Conservation (phyloP, 371 early-diverging fungal genomes). For the Saksenaea oblongispora region DNA sequence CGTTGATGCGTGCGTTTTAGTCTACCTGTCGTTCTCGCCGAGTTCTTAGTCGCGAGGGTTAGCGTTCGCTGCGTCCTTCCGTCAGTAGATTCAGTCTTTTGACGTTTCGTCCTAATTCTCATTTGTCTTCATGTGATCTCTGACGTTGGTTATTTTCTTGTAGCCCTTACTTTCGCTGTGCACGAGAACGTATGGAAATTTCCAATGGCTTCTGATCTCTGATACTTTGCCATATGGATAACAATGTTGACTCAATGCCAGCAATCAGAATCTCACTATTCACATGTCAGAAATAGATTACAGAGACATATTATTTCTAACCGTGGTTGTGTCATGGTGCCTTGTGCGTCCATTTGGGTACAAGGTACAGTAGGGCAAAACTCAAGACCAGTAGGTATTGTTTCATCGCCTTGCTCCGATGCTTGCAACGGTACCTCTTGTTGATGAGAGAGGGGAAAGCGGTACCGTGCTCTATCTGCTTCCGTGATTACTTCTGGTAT, state of each 20-base stretch:
- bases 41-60: neutral
- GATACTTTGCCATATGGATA: neutral
- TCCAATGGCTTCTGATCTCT: neutral
- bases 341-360: no score
- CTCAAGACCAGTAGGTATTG: no score
- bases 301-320: no score
- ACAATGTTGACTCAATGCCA: neutral
- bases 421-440: no score
- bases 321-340: no score
- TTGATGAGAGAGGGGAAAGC: no score
- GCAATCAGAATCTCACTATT: no score
- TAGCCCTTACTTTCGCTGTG: neutral
- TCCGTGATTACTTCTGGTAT: no score
- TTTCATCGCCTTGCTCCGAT: no score
- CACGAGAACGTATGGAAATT: neutral
- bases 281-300: no score
- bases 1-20: neutral
- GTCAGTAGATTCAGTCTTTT: neutral
- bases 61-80: neutral
- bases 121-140: neutral
- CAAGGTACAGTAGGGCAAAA: no score
- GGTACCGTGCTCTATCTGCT: no score
- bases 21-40: neutral
- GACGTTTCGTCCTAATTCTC: neutral
- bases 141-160: neutral